These are phyloP conservation scores for Bjerkandera adusta DNA, from an alignment of 1,284 basidiomycete genomes.

Conservation along the genomic window DNA sequence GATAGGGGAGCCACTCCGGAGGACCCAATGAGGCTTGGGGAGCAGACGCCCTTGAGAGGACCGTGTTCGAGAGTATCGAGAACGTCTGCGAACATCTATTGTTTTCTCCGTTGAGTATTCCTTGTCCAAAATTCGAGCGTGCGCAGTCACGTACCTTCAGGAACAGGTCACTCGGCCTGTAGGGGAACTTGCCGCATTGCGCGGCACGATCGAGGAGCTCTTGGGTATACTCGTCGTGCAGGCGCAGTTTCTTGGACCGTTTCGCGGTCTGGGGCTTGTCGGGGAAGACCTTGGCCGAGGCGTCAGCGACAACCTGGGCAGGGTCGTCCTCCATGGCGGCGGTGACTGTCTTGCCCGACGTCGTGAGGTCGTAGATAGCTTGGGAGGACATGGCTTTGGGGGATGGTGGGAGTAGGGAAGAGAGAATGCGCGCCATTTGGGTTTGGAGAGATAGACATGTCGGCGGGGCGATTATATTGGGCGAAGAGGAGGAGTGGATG, in stretches of 20 bases:
- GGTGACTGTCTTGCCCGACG: conserved; percentile 12
- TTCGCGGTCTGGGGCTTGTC: conserved; percentile 12
- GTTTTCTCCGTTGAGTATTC: neutral
- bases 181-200: conserved; percentile 37
- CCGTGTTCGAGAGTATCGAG: conserved; percentile 48
- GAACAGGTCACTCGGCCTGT: conserved; percentile 41
- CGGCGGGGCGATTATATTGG: too few relatives aligned
- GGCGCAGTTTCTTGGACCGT: conserved; percentile 10
- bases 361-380: conserved; percentile 14
- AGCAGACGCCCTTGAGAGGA: conserved; percentile 47
- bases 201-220: conserved; percentile 37
- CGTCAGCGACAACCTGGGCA: conserved; percentile 3
- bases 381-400: conserved; percentile 15
- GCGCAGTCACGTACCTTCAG: conserved; percentile 31
- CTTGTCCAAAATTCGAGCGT: neutral
- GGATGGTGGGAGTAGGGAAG: neutral
- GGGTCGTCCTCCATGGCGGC: conserved; percentile 10
- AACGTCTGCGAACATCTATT: conserved; percentile 50
- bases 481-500: too few relatives aligned
- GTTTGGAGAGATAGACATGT: too few relatives aligned
- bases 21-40: conserved; percentile 50
- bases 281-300: conserved; percentile 13
- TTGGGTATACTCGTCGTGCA: conserved; percentile 21
- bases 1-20: conserved; percentile 53
- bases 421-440: too few relatives aligned